Evolutionary conservation across 2,329 filamentous ascomycete genomes (phyloP), one percentile per base, ranked within the genome.

Genomic region (Paramyrothecium roridum): DNA sequence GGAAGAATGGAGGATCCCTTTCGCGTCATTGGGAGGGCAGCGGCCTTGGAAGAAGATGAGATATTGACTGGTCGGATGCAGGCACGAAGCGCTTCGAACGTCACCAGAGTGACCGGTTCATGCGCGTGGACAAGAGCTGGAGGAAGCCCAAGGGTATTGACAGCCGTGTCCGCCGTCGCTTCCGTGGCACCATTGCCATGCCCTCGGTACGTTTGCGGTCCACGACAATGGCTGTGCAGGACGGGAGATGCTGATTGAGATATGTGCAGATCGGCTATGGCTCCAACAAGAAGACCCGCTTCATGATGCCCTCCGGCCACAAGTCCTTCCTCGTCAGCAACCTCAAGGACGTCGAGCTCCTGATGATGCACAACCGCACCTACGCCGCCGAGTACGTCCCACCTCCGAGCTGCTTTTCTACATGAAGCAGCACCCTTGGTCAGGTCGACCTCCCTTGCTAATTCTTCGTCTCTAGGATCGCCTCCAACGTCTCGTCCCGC

Each of bases 101-200:
- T 78, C 95, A 99, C 84, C 95, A 99, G 88, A 90, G 86, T 80
- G 95, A 98, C 81, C 88, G 88, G 77, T 99, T 96, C 85, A 96
- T 88, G 83, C 88, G 95, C 76, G 88, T 98, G 69, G 88, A 84
- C 75, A 77, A 89, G 68, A 88, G 86, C 85, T 99, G 95, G 95
- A 90, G 95, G 82, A 99, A 98, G 87, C 95, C 95, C 69, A 99
- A 99, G 91, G 95, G 95, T 91, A 99, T 99, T 80, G 95, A 99
- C 83, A 96, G 93, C 85, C 84, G 90, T 73, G 93, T 99, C 76
- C 90, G 95, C 77, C 88, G 95, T 85, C 91, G 95, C 69, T 99
- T 99, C 86, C 92, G 91, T 82, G 91, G 95, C 74, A 91, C 90
- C 82, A 89, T 89, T 80, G 86, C 87, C 74, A 98, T 99, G 93